Base-by-base conservation (phyloP, 148 eudicot species). In the Suaeda aralocaspica region DNA sequence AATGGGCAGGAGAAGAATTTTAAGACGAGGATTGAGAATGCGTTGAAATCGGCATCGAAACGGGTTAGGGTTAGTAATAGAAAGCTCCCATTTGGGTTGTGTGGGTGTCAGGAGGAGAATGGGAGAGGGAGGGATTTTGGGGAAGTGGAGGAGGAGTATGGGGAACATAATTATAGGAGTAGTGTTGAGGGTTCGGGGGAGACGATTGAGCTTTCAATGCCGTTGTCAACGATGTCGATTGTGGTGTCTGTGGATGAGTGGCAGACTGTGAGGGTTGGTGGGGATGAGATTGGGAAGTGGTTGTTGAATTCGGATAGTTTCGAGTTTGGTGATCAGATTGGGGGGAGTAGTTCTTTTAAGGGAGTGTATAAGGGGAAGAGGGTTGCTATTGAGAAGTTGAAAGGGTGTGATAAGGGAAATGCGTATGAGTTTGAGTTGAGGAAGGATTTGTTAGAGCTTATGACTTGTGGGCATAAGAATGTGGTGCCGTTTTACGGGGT, bases 391-490 rank as follows among this genome's bases (percentile, higher is more conserved):
- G 95, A 93, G 73, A 93, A 91, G 76, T 85, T 93, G 21, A 93
- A 81, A 74, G 98, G 98, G 21, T 93, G 96, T 80, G 96, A 88
- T 49, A 93, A 91, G 74, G 98, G 98, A 34, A 93, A 83, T 72
- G 77, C 92, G 0, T 93, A 85, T 60, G 92, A 87, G 36, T 93
- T 93, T 73, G 91, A 82, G 77, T 69, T 90, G 6, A 83, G 89
- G 24, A 84, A 78, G 64, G 89, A 93, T 81, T 75, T 93, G 45
- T 71, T 90, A 82, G 91, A 90, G 83, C 76, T 93, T 65, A 93
- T 93, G 98, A 85, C 98, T n/a, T 90, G 96, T 67, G 96, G 95
- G 64, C 96, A 90, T 70, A 93, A 77, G 84, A 91, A 87, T 74
- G 70, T 93, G 29, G 78, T 93, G 56, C 95, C 82, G 41, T 93